Evolutionary conservation across 306 rosid genomes (phyloP).

Genomic region (Vigna hirtella): DNA sequence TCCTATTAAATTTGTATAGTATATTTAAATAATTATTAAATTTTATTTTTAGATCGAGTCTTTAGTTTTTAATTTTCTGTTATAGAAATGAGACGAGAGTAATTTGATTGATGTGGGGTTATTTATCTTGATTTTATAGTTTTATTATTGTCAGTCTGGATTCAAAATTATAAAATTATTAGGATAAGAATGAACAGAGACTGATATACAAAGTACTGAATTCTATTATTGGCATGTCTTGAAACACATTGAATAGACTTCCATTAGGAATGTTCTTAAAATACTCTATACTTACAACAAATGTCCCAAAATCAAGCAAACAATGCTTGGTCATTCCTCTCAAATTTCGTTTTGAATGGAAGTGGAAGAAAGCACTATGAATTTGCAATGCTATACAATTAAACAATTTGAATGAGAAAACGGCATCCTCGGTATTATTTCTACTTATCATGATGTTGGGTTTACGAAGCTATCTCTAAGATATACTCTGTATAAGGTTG

Average conservation of each 20-base stretch:
- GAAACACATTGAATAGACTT: background rate
- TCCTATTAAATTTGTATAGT: no score
- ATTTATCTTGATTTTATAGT: no score
- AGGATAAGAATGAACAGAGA: background rate
- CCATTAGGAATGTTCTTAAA: slow-evolving; percentile 11
- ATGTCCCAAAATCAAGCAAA: slow-evolving; percentile 46
- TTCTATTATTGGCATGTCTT: slow-evolving; percentile 13
- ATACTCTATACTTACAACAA: slow-evolving; percentile 45
- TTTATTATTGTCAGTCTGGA: no score
- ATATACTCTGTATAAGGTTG: slow-evolving; percentile 47
- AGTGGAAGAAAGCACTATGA: slow-evolving; percentile 33
- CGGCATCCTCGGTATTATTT: slow-evolving; percentile 55
- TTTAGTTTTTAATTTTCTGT: no score
- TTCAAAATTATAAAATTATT: no score
- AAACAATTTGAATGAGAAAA: slow-evolving; percentile 41
- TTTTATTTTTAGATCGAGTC: no score
- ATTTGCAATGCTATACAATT: slow-evolving; percentile 47
- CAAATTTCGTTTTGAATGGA: slow-evolving; percentile 36
- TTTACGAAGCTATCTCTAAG: slow-evolving; percentile 49
- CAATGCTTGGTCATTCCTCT: slow-evolving; percentile 43
- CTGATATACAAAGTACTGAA: background rate
- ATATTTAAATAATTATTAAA: no score
- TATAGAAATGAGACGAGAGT: no score
- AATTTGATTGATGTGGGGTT: no score
- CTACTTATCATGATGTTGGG: slow-evolving; percentile 26